phyloP scores from a whole-genome alignment of 2,329 filamentous ascomycete genomes.

The Colletotrichum theobromicola region DNA sequence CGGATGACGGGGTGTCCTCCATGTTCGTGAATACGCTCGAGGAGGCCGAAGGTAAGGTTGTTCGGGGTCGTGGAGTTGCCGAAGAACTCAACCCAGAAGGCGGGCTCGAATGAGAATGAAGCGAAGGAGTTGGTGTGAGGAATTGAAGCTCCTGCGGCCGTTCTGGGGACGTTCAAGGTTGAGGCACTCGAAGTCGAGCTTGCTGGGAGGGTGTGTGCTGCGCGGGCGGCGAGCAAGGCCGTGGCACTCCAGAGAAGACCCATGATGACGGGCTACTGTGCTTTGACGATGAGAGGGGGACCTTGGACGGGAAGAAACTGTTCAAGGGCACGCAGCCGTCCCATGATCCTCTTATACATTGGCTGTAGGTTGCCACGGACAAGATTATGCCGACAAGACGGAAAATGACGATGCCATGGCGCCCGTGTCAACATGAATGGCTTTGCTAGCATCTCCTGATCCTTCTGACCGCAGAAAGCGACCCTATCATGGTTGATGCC shows the following conservation, averaged over 20 bases:
- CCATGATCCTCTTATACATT: neutral
- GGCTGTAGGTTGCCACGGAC: neutral
- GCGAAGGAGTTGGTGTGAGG: conserved; percentile 19
- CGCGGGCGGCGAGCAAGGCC: neutral
- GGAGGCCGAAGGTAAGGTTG: conserved; percentile 15
- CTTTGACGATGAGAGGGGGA: too few relatives aligned
- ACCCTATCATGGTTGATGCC: neutral
- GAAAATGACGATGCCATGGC: neutral
- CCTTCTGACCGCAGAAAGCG: neutral
- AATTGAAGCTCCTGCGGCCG: conserved; percentile 13
- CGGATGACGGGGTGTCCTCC: conserved; percentile 19
- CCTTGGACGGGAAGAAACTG: neutral
- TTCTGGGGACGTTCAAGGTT: neutral
- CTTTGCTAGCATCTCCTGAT: neutral
- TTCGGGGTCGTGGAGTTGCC: conserved; percentile 21
- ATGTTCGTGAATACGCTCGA: conserved; percentile 17
- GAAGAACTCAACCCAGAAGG: conserved; percentile 25
- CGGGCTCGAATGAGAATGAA: conserved; percentile 23
- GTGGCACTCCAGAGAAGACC: neutral
- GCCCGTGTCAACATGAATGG: neutral
- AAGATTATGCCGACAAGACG: neutral
- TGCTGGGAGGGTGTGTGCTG: neutral
- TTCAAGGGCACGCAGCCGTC: rapidly evolving
- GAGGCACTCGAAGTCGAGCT: neutral
- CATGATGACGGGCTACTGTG: neutral